Percentiles rank a stretch among this genome's conserved stretches.
Evolutionary conservation across 129 eudicot species (phyloP).

Genomic region (Saposhnikovia divaricata): DNA sequence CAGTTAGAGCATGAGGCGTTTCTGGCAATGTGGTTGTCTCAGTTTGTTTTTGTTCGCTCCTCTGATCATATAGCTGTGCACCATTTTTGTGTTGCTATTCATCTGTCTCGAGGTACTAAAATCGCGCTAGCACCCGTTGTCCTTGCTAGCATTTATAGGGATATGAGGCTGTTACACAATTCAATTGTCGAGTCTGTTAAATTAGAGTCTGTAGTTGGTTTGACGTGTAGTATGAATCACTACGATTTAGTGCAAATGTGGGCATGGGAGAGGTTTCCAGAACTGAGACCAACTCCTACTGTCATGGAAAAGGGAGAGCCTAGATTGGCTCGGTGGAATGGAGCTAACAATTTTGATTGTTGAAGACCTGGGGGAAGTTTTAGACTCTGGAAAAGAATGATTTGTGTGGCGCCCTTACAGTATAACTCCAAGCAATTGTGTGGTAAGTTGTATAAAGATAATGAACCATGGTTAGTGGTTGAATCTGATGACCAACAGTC

Average conservation of each 20-base stretch:
- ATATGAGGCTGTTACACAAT: neutral
- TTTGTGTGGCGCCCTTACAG: slow-evolving; percentile 49
- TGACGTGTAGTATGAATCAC: neutral
- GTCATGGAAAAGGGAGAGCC: slow-evolving; percentile 11
- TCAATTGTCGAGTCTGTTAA: neutral
- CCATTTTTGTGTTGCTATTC: too few species aligned
- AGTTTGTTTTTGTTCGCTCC: too few species aligned
- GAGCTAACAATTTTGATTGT: neutral
- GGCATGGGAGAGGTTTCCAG: neutral
- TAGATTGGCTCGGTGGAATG: slow-evolving; percentile 16
- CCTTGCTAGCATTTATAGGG: neutral
- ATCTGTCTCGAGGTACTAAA: neutral
- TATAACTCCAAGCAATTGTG: slow-evolving; percentile 9
- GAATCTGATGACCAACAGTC: slow-evolving; percentile 14
- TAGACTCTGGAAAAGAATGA: slow-evolving; percentile 13
- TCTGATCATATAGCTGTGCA: too few species aligned
- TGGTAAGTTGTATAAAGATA: slow-evolving; percentile 22
- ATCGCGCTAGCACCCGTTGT: neutral
- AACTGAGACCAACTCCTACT: neutral
- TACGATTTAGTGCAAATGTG: neutral
- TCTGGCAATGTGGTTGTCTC: too few species aligned
- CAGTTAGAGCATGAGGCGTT: neutral
- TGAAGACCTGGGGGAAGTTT: neutral
- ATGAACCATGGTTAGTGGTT: slow-evolving; percentile 8
- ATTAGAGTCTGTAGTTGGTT: neutral